Percentiles rank a stretch among this genome's conserved stretches.
Evolutionary conservation across 2,329 filamentous ascomycete species (phyloP).

Genomic region (Colletotrichum sp.): DNA sequence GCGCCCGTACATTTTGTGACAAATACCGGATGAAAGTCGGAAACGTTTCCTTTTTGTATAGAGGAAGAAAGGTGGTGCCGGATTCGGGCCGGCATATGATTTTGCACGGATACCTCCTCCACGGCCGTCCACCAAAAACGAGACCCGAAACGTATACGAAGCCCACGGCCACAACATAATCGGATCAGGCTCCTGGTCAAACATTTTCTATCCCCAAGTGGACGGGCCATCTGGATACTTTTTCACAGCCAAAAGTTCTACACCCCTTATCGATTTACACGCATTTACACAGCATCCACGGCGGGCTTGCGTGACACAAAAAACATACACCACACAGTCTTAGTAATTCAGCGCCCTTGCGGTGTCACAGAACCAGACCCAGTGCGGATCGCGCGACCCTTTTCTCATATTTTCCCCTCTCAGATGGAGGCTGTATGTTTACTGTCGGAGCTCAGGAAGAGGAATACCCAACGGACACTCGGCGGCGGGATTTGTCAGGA

Average conservation of each 20-base stretch:
- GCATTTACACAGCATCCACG: slow-evolving; percentile 3
- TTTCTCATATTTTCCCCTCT: background rate
- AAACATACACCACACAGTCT: background rate
- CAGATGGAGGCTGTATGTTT: slow-evolving; percentile 11
- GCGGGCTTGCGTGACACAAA: background rate
- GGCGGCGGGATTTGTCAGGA: slow-evolving; percentile 9
- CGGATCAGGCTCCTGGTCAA: background rate
- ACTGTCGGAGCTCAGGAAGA: slow-evolving; percentile 2
- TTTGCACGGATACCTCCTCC: background rate
- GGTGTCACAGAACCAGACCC: background rate
- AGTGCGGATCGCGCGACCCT: background rate
- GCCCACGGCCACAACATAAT: slow-evolving; percentile 12
- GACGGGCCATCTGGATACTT: background rate
- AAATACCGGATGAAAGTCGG: slow-evolving; percentile 1
- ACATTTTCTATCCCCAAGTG: background rate
- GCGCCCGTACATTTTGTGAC: slow-evolving; percentile 11
- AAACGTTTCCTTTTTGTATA: slow-evolving; percentile 8
- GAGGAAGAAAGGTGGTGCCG: background rate
- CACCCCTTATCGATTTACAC: background rate
- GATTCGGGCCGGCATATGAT: background rate
- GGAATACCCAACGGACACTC: slow-evolving; percentile 16
- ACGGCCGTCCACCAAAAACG: background rate
- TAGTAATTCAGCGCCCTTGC: background rate
- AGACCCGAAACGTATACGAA: slow-evolving; percentile 16
- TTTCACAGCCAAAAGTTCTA: background rate